Evolutionary conservation across 352 stramenopile species (phyloP).

Genomic region (Phytophthora brassicae): DNA sequence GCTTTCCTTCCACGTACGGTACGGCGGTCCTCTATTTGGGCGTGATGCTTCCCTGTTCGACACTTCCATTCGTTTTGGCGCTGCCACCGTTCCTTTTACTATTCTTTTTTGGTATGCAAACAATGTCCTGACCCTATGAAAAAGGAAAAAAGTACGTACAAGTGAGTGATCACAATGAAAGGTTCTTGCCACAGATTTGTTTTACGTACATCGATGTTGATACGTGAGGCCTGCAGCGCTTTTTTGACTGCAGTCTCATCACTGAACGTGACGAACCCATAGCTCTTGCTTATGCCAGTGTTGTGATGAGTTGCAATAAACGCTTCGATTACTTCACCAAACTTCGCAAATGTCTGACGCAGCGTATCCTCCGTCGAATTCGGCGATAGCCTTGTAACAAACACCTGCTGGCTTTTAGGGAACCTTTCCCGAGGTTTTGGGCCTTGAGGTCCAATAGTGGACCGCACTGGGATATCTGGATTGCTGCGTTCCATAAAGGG

Average conservation of each 20-base stretch:
- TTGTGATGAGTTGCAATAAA: conserved; percentile 53
- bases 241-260: conserved; percentile 43
- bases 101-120: neutral
- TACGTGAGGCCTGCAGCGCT: conserved; percentile 62
- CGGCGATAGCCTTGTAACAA: neutral
- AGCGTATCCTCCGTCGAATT: conserved; percentile 49
- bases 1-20: too few species aligned
- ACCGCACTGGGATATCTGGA: too few species aligned
- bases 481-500: too few species aligned
- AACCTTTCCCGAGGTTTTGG: too few species aligned
- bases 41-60: too few species aligned
- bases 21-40: too few species aligned
- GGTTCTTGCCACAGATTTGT: too few species aligned
- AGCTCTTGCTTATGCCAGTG: conserved; percentile 65
- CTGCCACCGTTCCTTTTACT: neutral
- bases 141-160: neutral
- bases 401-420: neutral
- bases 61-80: too few species aligned
- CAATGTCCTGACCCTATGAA: neutral
- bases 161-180: too few species aligned
- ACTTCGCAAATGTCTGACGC: conserved; percentile 56
- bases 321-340: conserved; percentile 56
- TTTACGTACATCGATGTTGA: conserved; percentile 63
- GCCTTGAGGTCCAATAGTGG: too few species aligned
- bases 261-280: conserved; percentile 64